A percentile compares a stretch with the other conserved stretches of the same genome.
Evolutionary conservation across 2,329 filamentous ascomycete species (phyloP).

Genomic region (Aspergillus sp.): DNA sequence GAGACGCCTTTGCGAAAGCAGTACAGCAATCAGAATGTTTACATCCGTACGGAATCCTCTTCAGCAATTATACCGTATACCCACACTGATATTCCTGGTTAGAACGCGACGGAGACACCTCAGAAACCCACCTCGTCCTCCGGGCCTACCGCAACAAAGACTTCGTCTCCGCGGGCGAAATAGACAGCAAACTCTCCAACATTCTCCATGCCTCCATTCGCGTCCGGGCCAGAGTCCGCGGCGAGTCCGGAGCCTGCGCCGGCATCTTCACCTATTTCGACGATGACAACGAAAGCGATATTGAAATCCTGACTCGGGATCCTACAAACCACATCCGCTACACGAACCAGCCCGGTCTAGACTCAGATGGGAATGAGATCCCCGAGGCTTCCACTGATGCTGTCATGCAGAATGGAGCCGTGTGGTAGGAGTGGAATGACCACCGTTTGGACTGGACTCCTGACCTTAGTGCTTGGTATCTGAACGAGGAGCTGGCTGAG

Average conservation of each 20-base stretch:
- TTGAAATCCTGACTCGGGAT: slow-evolving; percentile 5
- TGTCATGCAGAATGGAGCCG: not conserved
- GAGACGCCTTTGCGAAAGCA: not conserved
- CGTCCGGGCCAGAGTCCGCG: not conserved
- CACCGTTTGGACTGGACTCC: slow-evolving; percentile 5
- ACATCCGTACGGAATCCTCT: not conserved
- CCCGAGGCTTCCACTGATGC: not conserved
- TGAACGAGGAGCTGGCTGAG: not conserved
- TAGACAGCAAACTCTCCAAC: not conserved
- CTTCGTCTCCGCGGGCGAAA: slow-evolving; percentile 2
- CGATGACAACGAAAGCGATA: slow-evolving; percentile 5
- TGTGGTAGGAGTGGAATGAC: slow-evolving; percentile 3
- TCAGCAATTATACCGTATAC: not conserved
- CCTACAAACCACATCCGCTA: slow-evolving; percentile 1
- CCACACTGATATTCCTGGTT: not conserved
- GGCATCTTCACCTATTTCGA: slow-evolving; percentile 8
- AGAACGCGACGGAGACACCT: not conserved
- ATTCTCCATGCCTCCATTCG: slow-evolving; percentile 4
- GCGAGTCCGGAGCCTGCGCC: not conserved
- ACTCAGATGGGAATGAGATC: slow-evolving; percentile 1
- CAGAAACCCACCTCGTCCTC: not conserved
- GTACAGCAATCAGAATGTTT: slow-evolving; percentile 1
- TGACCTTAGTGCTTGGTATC: slow-evolving; percentile 1
- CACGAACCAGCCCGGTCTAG: slow-evolving; percentile 5
- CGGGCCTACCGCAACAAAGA: slow-evolving; percentile 1